A percentile compares a stretch with the other conserved stretches of the same genome.
Conservation (phyloP, 129 eudicot species). For the Rutidosis leptorrhynchoides region DNA sequence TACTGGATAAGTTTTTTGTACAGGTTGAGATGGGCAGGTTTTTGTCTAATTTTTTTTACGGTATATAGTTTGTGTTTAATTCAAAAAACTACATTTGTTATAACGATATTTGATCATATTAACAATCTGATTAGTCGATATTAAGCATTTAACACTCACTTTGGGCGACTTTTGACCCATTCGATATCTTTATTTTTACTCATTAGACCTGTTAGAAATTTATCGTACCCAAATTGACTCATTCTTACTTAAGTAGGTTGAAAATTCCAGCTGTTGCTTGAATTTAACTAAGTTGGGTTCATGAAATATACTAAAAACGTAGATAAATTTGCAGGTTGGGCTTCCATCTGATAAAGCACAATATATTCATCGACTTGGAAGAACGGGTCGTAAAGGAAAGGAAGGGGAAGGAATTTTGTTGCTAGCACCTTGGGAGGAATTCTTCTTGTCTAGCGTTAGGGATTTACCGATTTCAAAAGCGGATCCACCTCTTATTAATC, state of each 20-base stretch:
- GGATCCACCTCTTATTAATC: slow-evolving; percentile 44
- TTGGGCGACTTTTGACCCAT: background rate
- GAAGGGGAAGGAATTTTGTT: slow-evolving; percentile 73
- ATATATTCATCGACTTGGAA: slow-evolving; percentile 83
- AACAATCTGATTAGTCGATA: background rate
- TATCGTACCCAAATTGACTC: background rate
- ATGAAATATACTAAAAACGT: background rate
- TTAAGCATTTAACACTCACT: background rate
- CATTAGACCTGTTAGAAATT: background rate
- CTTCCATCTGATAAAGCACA: slow-evolving; percentile 76
- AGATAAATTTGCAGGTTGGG: slow-evolving; percentile 46
- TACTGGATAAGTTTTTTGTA: background rate
- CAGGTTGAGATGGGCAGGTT: background rate
- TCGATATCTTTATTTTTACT: background rate
- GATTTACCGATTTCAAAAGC: slow-evolving; percentile 67
- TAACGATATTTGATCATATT: background rate
- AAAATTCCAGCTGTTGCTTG: background rate
- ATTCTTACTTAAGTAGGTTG: background rate
- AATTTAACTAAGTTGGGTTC: background rate
- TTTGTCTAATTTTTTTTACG: background rate
- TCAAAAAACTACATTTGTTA: background rate
- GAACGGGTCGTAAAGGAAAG: slow-evolving; percentile 88
- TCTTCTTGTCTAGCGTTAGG: slow-evolving; percentile 53
- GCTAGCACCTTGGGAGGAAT: slow-evolving; percentile 90
- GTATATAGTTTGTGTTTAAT: too few species aligned